Evolutionary conservation across 805 yeast genomes (phyloP).

Genomic region (Metschnikowia borealis): DNA sequence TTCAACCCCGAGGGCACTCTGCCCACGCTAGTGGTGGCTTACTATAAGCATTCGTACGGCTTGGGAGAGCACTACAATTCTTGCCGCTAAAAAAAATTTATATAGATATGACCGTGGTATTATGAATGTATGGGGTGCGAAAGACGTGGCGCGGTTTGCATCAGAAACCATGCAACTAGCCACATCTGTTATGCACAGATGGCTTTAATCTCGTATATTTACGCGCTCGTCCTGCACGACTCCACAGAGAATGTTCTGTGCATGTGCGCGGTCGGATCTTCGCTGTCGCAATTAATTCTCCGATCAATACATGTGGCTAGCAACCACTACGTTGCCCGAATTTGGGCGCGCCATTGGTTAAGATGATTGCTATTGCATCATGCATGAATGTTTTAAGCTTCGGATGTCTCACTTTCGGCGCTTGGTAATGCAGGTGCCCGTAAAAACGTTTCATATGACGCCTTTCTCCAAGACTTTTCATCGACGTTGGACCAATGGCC

Average conservation of each 20-base stretch:
- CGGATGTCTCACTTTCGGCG: neutral
- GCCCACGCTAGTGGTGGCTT: slow-evolving; percentile 66
- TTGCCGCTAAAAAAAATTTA: slow-evolving; percentile 18
- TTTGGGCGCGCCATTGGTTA: neutral
- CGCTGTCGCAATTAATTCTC: neutral
- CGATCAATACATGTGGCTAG: neutral
- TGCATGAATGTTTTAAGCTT: neutral
- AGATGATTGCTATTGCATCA: neutral
- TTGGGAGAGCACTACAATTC: slow-evolving; percentile 96
- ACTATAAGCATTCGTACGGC: slow-evolving; percentile 80
- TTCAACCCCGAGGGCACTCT: slow-evolving; percentile 57
- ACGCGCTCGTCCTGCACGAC: neutral
- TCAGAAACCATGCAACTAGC: neutral
- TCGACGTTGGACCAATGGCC: neutral
- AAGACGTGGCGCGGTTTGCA: neutral
- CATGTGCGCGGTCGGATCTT: neutral
- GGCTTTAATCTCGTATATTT: slow-evolving; percentile 1
- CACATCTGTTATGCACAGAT: neutral
- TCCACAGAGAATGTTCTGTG: neutral
- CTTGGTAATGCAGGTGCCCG: neutral
- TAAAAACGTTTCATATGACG: neutral
- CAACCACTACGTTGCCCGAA: neutral
- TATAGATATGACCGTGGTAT: neutral
- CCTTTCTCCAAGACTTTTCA: neutral
- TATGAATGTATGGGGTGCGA: neutral